A percentile compares a stretch with the other conserved stretches of the same genome.
These are phyloP conservation scores for Sporothrix sp. DNA, from an alignment of 2,329 filamentous ascomycete species.

Conservation along the genomic window DNA sequence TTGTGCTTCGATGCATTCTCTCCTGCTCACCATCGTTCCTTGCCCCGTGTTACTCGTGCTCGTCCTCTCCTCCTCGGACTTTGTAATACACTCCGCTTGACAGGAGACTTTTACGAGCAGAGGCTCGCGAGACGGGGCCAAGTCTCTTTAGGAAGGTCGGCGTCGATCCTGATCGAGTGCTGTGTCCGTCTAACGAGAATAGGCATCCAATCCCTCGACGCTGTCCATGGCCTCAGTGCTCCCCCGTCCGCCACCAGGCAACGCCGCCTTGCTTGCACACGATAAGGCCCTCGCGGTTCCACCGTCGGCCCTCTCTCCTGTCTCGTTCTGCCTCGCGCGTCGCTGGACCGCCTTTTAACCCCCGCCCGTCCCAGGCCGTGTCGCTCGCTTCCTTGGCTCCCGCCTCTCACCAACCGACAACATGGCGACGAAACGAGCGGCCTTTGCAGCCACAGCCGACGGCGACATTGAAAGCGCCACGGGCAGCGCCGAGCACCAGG, in stretches of 20 bases:
- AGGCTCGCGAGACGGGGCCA: no score
- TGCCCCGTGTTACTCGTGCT: neutral
- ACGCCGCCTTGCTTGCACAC: no score
- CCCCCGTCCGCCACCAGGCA: neutral
- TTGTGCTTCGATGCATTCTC: no score
- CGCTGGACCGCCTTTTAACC: neutral
- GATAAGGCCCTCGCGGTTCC: neutral
- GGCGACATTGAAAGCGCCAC: constrained; percentile 8
- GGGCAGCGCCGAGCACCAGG: neutral
- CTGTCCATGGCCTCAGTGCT: neutral
- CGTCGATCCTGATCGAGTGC: no score
- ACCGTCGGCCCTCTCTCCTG: neutral
- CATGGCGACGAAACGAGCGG: constrained; percentile 10
- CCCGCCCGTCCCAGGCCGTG: neutral
- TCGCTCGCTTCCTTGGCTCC: no score
- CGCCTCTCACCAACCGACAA: no score
- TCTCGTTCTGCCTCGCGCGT: neutral
- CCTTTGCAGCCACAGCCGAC: constrained; percentile 7
- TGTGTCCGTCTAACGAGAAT: neutral
- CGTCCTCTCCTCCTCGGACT: neutral
- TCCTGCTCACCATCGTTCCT: no score
- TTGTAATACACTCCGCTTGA: no score
- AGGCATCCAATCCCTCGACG: neutral
- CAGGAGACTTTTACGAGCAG: no score
- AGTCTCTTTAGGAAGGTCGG: no score